Evolutionary conservation across 2,329 filamentous ascomycete species (phyloP), one percentile per base, ranked within the genome.

Genomic region (Scopulariopsis brevicaulis): DNA sequence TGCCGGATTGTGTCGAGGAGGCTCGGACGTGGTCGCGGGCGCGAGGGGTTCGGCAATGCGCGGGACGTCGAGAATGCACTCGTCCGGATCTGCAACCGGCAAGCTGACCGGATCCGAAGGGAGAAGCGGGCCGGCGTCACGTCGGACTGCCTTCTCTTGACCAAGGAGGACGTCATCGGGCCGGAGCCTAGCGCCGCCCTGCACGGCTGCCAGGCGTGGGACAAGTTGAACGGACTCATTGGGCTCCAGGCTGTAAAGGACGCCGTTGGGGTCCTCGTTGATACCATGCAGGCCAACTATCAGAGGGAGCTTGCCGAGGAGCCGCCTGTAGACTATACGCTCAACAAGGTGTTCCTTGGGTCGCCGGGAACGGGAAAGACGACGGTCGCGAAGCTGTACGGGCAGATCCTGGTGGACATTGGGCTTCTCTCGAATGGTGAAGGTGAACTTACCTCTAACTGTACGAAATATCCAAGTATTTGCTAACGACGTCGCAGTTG

Each of bases 331-430:
- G 70, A 84, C 57, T 83, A 82, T 56, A 82, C 77, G 0, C 73
- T 90, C 0, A 91, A 90, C 66, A 75, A 78, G 8, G 81, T 90
- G 1, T 89, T 92, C 58, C 65, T 90, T 0, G 88, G 88, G 0
- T 80, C 77, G 1, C 88, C 89, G 0, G 88, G 89, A 0, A 92
- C 88, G 0, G 87, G 88, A 0, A 92, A 91, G 64, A 91, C 88
- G 0, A 85, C 85, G 0, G 83, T 92, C 0, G 89, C 86, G 0
- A 89, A 87, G 65, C 69, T 90, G 0, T 91, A 90, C 62, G 87
- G 85, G 0, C 70, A 77, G 46, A 85, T 92, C 1, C 73, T 92
- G 1, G 83, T 79, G 0, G 81, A 88, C 58, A 68, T 92, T 4
- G 87, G 87, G 0, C 62, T 89, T 1, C 67, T 91, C 0, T 86